These are phyloP conservation scores for Aureobasidium zeae DNA, from an alignment of 2,329 filamentous ascomycete species.

Conservation along the genomic window DNA sequence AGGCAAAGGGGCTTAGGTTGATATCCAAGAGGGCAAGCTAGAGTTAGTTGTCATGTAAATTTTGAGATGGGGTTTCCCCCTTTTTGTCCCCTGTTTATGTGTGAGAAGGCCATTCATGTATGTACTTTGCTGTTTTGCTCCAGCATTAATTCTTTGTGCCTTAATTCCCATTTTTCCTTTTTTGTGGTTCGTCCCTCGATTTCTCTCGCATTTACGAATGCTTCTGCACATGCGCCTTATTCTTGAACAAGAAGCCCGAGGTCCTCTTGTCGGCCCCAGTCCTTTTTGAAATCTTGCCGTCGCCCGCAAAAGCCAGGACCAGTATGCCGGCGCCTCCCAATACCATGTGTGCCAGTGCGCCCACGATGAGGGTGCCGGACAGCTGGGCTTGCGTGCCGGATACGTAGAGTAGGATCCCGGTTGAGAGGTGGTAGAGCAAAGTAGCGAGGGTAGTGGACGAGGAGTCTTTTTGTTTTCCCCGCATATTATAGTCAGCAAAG, in stretches of 20 bases:
- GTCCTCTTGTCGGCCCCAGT: slow-evolving; percentile 58
- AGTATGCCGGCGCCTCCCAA: slow-evolving; percentile 56
- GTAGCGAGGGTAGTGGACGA: slow-evolving; percentile 58
- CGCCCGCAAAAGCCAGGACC: slow-evolving; percentile 49
- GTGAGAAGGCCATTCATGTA: no score
- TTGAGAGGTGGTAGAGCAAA: slow-evolving; percentile 52
- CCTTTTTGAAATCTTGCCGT: slow-evolving; percentile 49
- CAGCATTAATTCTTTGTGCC: no score
- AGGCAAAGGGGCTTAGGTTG: no score
- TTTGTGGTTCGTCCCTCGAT: no score
- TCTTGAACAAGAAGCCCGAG: slow-evolving; percentile 55
- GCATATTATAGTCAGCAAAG: not conserved
- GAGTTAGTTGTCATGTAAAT: no score
- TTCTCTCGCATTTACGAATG: no score
- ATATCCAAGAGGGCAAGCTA: no score
- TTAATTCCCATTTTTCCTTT: no score
- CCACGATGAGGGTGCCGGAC: slow-evolving; percentile 49
- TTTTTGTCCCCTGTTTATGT: no score
- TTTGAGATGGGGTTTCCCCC: no score
- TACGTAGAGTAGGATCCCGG: slow-evolving; percentile 56
- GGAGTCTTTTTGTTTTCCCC: slow-evolving; percentile 33
- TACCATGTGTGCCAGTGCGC: slow-evolving; percentile 37
- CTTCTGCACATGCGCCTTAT: slow-evolving; percentile 47
- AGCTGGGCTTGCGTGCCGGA: slow-evolving; percentile 49
- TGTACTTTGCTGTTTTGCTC: no score